Base-by-base conservation (phyloP, 1,284 basidiomycete species). In the Hymenochaete sp. region DNA sequence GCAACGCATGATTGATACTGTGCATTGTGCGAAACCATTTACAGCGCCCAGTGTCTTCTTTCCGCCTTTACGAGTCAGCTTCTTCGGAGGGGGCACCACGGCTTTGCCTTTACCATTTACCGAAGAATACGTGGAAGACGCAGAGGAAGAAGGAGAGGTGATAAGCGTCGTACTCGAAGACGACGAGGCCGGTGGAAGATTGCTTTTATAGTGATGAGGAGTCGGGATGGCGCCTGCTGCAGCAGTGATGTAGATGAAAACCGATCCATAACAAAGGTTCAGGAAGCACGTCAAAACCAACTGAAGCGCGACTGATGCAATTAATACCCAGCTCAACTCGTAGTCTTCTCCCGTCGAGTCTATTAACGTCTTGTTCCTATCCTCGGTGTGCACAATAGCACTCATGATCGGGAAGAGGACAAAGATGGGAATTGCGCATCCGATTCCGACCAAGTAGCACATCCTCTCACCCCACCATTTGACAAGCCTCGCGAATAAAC, bases 1-100 rank as follows among this genome's bases (percentile, higher is more conserved):
- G 40, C 75, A 70, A 31, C 76, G 67, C 49, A 72, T 65, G 45
- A 74, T 62, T 10, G 72, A 75, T 5, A 73, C 73, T 14, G 67
- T 61, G 42, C 70, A 71, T 56, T 78, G 77, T 2, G 73, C 72
- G 3, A 78, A 62, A 9, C 64, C 64, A 41, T 63, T 62, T 13
- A 60, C 61, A 2, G 60, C 57, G 14, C 62, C 63, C 13, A 64
- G 47, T 8, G 60, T 56, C 2, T 52, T 45, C 24, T 47, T 47
- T 14, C 38, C 25, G 5, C 8, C 21, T n/a, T 35, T 35, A n/a
- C 5, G 5, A 16, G 5, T n/a, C 5, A 16, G 14, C 5, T 6
- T n/a, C 8, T 6, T n/a, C 21, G 14, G 14, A n/a, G 32, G 13
- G 14, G 14, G 5, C 8, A 8, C 8, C 25, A 24, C 9, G 14